Conservation (phyloP, 140 eudicot genomes). For the Flaveria floridana region DNA sequence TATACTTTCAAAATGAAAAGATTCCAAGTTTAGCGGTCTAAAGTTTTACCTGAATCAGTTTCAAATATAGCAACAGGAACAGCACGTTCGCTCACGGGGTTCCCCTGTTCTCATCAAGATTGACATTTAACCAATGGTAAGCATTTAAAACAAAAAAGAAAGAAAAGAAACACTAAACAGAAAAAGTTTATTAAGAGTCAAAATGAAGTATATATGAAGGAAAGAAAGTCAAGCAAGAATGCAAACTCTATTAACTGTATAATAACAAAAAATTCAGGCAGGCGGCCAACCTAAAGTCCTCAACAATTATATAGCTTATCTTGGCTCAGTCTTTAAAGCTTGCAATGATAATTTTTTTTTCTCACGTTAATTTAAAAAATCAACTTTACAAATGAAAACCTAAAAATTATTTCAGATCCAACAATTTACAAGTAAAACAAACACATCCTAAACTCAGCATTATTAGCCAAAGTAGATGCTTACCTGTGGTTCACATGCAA, state of each 20-base stretch:
- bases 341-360: not conserved
- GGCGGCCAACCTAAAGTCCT: not conserved
- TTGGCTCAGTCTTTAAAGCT: not conserved
- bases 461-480: slow-evolving; percentile 18
- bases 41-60: slow-evolving; percentile 71
- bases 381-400: not conserved
- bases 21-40: not conserved
- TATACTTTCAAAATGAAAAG: not conserved
- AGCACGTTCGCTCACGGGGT: slow-evolving; percentile 97
- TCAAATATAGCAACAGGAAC: slow-evolving; percentile 99
- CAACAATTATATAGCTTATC: slow-evolving; percentile 4
- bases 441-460: not conserved
- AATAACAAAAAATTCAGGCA: not conserved
- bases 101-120: slow-evolving; percentile 63
- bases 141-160: slow-evolving; percentile 5
- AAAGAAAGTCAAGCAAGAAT: not conserved
- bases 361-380: not conserved
- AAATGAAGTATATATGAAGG: not conserved
- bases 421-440: slow-evolving; percentile 7
- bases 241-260: slow-evolving; percentile 3
- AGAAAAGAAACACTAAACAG: not conserved
- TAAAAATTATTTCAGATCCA: not conserved
- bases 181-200: not conserved
- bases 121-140: slow-evolving; percentile 21
- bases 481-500: slow-evolving; percentile 99